phyloP scores from a whole-genome alignment of 495 filamentous ascomycete species.

The Friedmanniomyces simplex region DNA sequence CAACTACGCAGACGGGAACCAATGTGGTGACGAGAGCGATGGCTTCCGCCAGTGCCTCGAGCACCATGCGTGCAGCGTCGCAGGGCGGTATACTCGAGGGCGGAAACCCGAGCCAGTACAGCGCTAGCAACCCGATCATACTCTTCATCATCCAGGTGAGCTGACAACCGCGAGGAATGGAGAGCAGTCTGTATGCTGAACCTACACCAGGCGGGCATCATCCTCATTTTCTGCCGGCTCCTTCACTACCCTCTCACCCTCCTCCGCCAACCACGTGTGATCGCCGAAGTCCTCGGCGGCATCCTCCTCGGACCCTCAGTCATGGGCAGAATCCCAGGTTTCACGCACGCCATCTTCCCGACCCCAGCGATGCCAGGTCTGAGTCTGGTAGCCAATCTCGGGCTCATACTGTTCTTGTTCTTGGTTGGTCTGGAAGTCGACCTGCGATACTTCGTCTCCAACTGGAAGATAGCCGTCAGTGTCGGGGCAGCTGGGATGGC shows the following conservation, averaged over 20 bases:
- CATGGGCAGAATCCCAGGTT: constrained; percentile 73
- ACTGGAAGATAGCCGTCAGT: constrained; percentile 75
- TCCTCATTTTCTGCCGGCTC: constrained; percentile 79
- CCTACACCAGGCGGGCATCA: constrained; percentile 59
- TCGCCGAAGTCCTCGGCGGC: constrained; percentile 90
- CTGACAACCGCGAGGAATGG: not conserved
- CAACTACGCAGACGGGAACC: constrained; percentile 15
- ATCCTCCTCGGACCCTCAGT: constrained; percentile 84
- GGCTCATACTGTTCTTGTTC: constrained; percentile 85
- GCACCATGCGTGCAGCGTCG: constrained; percentile 31
- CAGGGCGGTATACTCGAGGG: constrained; percentile 71
- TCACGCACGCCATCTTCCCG: constrained; percentile 69
- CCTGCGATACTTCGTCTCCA: constrained; percentile 67
- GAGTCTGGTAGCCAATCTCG: constrained; percentile 77
- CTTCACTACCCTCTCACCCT: constrained; percentile 77
- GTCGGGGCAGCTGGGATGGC: constrained; percentile 82
- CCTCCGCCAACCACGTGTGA: constrained; percentile 82
- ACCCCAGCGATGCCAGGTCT: constrained; percentile 60
- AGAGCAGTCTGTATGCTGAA: not conserved
- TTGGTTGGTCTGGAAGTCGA: constrained; percentile 89
- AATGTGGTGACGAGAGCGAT: constrained; percentile 23
- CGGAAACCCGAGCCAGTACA: constrained; percentile 59
- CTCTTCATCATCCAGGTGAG: constrained; percentile 89
- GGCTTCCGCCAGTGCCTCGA: constrained; percentile 18
- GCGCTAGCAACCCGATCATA: constrained; percentile 72